A percentile compares a stretch with the other conserved stretches of the same genome.
Evolutionary conservation across 2,329 filamentous ascomycete genomes (phyloP).

Genomic region (Trichoderma cornu-damae): DNA sequence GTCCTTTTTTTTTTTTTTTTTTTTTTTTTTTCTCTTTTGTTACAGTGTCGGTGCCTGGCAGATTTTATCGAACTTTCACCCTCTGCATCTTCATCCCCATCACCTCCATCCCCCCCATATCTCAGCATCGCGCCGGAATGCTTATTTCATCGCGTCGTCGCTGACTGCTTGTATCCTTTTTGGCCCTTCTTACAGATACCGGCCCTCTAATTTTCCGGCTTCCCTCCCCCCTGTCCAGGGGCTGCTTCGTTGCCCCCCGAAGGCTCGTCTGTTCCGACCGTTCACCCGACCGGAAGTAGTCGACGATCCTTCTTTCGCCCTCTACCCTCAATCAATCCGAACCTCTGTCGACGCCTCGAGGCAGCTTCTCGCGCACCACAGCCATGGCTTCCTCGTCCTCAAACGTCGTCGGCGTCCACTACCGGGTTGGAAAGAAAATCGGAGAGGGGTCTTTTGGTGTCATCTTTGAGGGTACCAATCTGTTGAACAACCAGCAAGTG

Average conservation of each 20-base stretch:
- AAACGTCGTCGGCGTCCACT: conserved; percentile 98
- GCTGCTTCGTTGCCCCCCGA: conserved; percentile 22
- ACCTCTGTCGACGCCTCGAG: conserved; percentile 4
- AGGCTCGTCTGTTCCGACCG: conserved; percentile 18
- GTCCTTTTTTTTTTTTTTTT: conserved; percentile 17
- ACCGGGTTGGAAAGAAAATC: conserved; percentile 98
- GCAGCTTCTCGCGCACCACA: conserved; percentile 23
- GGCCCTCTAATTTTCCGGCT: conserved; percentile 19
- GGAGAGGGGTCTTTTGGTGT: conserved; percentile 98
- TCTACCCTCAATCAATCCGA: conserved; percentile 15
- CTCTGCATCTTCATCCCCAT: background rate
- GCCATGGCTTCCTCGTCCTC: conserved; percentile 82
- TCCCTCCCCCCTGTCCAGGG: conserved; percentile 19
- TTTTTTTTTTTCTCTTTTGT: conserved; percentile 17
- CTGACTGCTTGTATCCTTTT: conserved; percentile 22
- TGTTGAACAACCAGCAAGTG: conserved; percentile 98
- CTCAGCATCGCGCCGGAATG: conserved; percentile 21
- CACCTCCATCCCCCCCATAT: conserved; percentile 1
- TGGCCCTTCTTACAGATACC: conserved; percentile 18
- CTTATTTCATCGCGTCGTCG: conserved; percentile 22
- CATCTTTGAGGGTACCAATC: conserved; percentile 96
- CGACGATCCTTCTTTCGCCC: conserved; percentile 10
- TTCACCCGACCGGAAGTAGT: conserved; percentile 17
- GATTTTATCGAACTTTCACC: background rate
- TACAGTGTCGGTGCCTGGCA: background rate